phyloP scores from a whole-genome alignment of 352 stramenopile genomes.

The Globisporangium heterothallicum region DNA sequence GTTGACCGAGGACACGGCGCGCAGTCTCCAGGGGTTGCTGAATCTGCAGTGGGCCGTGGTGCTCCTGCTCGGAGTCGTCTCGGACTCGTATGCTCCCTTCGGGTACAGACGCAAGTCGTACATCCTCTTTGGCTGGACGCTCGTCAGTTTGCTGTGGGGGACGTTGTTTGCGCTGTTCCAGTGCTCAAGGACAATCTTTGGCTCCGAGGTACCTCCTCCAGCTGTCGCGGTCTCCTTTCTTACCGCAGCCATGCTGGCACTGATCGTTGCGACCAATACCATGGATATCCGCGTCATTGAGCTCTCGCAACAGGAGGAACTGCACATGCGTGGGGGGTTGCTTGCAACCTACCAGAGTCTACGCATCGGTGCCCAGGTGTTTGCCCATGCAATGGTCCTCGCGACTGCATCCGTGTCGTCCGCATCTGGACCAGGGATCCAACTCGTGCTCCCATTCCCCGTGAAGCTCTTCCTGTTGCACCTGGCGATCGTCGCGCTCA shows the following conservation, averaged over 20 bases:
- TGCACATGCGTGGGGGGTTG: constrained; percentile 21
- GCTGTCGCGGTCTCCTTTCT: constrained; percentile 10
- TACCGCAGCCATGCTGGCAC: constrained; percentile 21
- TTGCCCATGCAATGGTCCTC: constrained; percentile 19
- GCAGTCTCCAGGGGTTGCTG: constrained; percentile 18
- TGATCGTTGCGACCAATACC: constrained; percentile 26
- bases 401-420: neutral
- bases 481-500: constrained; percentile 20
- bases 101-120: constrained; percentile 57
- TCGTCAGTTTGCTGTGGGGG: constrained; percentile 19
- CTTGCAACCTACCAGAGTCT: constrained; percentile 29
- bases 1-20: constrained; percentile 2
- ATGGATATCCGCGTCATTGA: constrained; percentile 40
- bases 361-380: constrained; percentile 21
- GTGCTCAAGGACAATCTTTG: constrained; percentile 12
- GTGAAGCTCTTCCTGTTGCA: constrained; percentile 22
- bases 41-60: constrained; percentile 28
- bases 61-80: constrained; percentile 24
- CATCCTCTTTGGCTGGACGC: constrained; percentile 51
- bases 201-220: constrained; percentile 1
- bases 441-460: constrained; percentile 15
- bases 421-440: neutral
- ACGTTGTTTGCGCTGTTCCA: constrained; percentile 24
- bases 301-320: constrained; percentile 36
- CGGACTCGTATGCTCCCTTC: constrained; percentile 23